Percentiles rank a stretch among this genome's conserved stretches.
phyloP scores from a whole-genome alignment of 352 stramenopile genomes.

The Phytophthora sojae region DNA sequence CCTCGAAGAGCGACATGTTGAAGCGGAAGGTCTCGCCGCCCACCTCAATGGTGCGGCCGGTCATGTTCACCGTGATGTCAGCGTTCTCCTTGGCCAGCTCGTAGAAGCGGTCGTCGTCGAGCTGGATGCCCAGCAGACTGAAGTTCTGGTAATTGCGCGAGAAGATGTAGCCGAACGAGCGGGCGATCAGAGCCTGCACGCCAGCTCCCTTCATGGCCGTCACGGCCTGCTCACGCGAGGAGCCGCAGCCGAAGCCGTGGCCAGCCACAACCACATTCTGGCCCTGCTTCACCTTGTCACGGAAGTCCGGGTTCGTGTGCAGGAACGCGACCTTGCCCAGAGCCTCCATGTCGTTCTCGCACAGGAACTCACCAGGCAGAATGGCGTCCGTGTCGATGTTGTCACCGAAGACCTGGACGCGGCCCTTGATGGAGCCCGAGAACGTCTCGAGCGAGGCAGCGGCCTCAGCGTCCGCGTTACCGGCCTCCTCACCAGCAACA shows the following conservation, averaged over 20 bases:
- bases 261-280: conserved; percentile 83
- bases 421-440: conserved; percentile 65
- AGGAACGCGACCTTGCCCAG: conserved; percentile 87
- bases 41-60: conserved; percentile 81
- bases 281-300: conserved; percentile 75
- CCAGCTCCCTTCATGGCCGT: conserved; percentile 83
- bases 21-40: conserved; percentile 80
- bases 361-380: conserved; percentile 81
- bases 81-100: conserved; percentile 77
- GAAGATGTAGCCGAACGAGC: conserved; percentile 90
- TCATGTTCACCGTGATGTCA: conserved; percentile 87
- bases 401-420: conserved; percentile 86
- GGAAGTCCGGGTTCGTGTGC: conserved; percentile 89
- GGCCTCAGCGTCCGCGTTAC: conserved; percentile 33
- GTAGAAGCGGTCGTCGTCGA: conserved; percentile 85
- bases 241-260: conserved; percentile 85
- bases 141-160: conserved; percentile 91
- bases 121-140: conserved; percentile 81
- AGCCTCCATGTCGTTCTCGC: conserved; percentile 87
- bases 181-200: conserved; percentile 83
- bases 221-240: conserved; percentile 86
- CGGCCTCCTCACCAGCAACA: conserved; percentile 9
- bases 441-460: conserved; percentile 55
- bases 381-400: conserved; percentile 93
- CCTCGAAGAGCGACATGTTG: conserved; percentile 90